Evolutionary conservation across 2,329 filamentous ascomycete species (phyloP).

Genomic region (Penicillium vulpinum): DNA sequence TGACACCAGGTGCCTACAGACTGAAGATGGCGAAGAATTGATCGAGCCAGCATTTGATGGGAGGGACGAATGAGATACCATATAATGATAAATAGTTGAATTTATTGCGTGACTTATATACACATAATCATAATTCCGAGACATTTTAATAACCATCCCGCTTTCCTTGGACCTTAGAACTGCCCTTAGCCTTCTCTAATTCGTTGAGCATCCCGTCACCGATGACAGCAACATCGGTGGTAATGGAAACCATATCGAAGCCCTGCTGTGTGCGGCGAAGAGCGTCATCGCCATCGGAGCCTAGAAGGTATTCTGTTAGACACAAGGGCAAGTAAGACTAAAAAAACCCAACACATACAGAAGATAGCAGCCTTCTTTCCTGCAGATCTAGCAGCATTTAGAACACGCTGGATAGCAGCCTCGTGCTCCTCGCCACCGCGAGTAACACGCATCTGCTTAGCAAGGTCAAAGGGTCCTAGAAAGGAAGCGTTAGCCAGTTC

Average conservation of each 20-base stretch:
- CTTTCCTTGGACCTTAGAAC: constrained; percentile 3
- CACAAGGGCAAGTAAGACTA: not conserved
- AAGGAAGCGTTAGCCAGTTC: not conserved
- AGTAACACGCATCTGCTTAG: constrained; percentile 41
- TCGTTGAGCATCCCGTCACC: constrained; percentile 36
- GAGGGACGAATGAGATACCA: no score
- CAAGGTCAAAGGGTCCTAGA: constrained; percentile 37
- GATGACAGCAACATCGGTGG: constrained; percentile 39
- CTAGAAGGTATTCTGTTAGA: constrained; percentile 17
- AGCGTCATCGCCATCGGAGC: constrained; percentile 38
- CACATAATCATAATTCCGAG: not conserved
- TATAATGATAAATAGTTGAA: not conserved
- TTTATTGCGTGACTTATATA: not conserved
- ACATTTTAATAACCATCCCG: constrained; percentile 17
- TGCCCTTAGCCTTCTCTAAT: constrained; percentile 33
- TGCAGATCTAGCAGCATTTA: constrained; percentile 35
- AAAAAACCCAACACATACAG: constrained; percentile 28
- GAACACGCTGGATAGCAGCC: constrained; percentile 39
- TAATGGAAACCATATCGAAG: constrained; percentile 45
- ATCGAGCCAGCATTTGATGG: not conserved
- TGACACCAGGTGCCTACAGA: constrained; percentile 21
- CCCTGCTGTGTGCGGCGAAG: constrained; percentile 36
- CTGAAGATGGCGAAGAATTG: constrained; percentile 16
- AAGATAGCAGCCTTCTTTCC: constrained; percentile 47
- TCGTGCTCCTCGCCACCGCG: constrained; percentile 42